phyloP scores from a whole-genome alignment of 139 green algal genomes.

The Trebouxia sp. region DNA sequence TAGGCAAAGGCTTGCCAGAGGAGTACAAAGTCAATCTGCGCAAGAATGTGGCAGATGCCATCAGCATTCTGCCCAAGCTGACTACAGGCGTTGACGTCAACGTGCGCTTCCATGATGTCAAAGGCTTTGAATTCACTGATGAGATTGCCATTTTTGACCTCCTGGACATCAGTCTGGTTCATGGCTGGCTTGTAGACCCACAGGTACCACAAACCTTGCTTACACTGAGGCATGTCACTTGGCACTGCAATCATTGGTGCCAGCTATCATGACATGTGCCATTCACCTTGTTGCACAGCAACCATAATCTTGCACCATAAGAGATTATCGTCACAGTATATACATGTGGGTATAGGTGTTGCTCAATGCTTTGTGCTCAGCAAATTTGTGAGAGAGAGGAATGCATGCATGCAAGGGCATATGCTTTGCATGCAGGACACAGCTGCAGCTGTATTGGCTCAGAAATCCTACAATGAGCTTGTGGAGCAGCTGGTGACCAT shows the following conservation, averaged over 20 bases:
- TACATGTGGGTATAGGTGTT: too few species aligned
- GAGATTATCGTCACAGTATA: too few species aligned
- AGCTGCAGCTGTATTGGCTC: slow-evolving; percentile 35
- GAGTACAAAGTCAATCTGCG: slow-evolving; percentile 60
- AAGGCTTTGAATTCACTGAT: slow-evolving; percentile 71
- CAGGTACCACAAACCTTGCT: slow-evolving; percentile 41
- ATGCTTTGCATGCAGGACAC: slow-evolving; percentile 15
- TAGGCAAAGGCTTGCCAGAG: not conserved
- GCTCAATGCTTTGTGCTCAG: too few species aligned
- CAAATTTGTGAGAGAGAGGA: too few species aligned
- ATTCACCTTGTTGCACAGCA: too few species aligned
- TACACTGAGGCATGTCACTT: too few species aligned
- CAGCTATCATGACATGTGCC: too few species aligned
- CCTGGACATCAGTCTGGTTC: slow-evolving; percentile 86
- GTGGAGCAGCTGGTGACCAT: slow-evolving; percentile 66
- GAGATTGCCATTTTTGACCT: slow-evolving; percentile 95
- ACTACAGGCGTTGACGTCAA: slow-evolving; percentile 97
- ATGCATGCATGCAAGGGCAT: too few species aligned
- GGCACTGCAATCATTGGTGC: too few species aligned
- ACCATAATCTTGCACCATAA: not conserved
- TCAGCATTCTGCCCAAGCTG: slow-evolving; percentile 74
- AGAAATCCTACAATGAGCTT: slow-evolving; percentile 83
- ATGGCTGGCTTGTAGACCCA: slow-evolving; percentile 93
- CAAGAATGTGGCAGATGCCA: slow-evolving; percentile 63
- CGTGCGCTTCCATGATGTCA: slow-evolving; percentile 44